Evolutionary conservation across 768 basidiomycete species (phyloP).

Genomic region (Tylopilus plumbeoviolaceoides): DNA sequence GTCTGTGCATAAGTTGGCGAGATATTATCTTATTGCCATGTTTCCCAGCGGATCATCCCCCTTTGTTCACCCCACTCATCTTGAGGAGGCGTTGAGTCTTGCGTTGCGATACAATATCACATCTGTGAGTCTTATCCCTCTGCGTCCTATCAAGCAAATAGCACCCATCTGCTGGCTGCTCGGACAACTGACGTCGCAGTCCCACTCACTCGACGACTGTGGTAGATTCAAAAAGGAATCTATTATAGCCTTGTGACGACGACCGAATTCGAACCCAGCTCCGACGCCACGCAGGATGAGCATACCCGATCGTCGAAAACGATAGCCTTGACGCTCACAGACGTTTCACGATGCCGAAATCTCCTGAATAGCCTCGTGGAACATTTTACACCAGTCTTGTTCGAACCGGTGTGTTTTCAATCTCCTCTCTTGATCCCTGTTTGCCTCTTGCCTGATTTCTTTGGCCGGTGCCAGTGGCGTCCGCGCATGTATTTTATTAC

Average conservation of each 20-base stretch:
- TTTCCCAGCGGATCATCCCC: conserved; percentile 49
- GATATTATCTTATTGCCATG: conserved; percentile 38
- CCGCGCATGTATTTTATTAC: neutral
- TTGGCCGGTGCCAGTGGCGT: neutral
- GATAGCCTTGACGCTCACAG: conserved; percentile 29
- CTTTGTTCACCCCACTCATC: conserved; percentile 39
- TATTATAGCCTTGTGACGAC: conserved; percentile 62
- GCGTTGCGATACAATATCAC: conserved; percentile 44
- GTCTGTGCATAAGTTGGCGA: conserved; percentile 43
- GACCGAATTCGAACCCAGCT: conserved; percentile 49
- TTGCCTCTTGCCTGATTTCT: neutral
- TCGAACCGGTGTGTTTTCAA: conserved; percentile 48
- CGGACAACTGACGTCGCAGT: neutral
- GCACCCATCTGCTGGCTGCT: no score
- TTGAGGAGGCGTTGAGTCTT: conserved; percentile 51
- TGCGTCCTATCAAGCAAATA: no score
- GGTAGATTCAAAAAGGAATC: conserved; percentile 58
- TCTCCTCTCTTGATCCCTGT: neutral
- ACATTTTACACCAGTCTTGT: conserved; percentile 68
- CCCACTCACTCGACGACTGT: neutral
- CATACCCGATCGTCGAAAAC: neutral
- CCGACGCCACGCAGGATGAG: conserved; percentile 11
- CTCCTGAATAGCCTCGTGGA: conserved; percentile 55
- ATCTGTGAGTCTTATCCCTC: conserved; percentile 39
- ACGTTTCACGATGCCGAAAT: conserved; percentile 39